Evolutionary conservation across 805 yeast species (phyloP).

Genomic region (Lachancea fermentati): DNA sequence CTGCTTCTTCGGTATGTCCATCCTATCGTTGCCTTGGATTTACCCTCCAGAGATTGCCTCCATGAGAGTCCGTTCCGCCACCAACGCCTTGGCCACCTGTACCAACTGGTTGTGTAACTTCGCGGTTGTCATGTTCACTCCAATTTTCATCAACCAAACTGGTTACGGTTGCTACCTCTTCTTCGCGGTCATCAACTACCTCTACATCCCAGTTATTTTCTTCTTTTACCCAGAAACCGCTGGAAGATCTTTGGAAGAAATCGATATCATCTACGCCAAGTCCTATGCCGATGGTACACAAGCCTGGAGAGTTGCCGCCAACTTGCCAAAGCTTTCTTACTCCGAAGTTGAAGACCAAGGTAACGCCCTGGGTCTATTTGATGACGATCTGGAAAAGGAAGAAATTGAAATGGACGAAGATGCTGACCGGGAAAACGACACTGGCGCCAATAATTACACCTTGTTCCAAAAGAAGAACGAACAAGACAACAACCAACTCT

Average conservation of each 20-base stretch:
- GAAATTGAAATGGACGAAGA: constrained; percentile 19
- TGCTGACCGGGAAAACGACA: constrained; percentile 13
- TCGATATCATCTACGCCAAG: constrained; percentile 53
- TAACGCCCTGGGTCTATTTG: constrained; percentile 49
- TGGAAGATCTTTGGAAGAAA: constrained; percentile 68
- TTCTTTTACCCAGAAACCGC: constrained; percentile 74
- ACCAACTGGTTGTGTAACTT: constrained; percentile 63
- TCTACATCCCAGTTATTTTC: constrained; percentile 57
- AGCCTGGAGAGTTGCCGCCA: constrained; percentile 59
- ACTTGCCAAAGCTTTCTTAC: constrained; percentile 52
- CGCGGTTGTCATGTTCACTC: constrained; percentile 64
- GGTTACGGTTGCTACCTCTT: constrained; percentile 64
- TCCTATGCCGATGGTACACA: constrained; percentile 48
- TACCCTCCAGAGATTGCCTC: constrained; percentile 62
- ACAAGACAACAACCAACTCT: not conserved
- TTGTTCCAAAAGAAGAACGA: constrained; percentile 9
- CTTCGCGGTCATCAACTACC: constrained; percentile 58
- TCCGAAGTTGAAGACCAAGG: constrained; percentile 59
- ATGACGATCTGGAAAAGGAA: constrained; percentile 34
- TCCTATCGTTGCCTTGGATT: constrained; percentile 56
- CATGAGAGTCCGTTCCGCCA: constrained; percentile 52
- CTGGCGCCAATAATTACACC: constrained; percentile 12
- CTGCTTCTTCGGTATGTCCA: constrained; percentile 50
- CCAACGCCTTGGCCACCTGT: constrained; percentile 58
- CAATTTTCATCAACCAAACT: constrained; percentile 45